Base-by-base conservation (phyloP, 2,329 filamentous ascomycete species). In the Ophiostoma sp. region DNA sequence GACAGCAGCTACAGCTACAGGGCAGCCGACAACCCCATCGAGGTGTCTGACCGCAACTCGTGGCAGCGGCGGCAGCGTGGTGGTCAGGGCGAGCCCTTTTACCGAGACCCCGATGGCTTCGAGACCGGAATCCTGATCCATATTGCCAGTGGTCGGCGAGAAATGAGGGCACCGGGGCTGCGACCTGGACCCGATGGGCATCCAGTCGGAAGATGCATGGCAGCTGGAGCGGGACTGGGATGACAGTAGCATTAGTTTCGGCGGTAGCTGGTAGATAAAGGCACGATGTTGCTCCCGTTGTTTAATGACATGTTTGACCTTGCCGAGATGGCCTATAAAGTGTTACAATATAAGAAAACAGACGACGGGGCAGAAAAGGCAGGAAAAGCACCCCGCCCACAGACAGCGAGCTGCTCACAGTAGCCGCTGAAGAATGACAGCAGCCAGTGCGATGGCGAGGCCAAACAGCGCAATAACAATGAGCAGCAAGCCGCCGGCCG, bases 91-190 rank as follows among this genome's bases (percentile, higher is more conserved):
- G 49, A 55, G 49, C 49, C 49, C 7, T 36, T 55, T 18, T 55
- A 55, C 18, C 49, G 18, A 7, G 49, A 55, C 49, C 49, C 49
- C 8, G 18, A 55, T 27, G 49, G 49, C 8, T 55, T 55, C 11
- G 49, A 55, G 49, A 27, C 49, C 7, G 18, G 49, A 4, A 36
- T 55, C 12, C 49, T 27, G 3, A 36, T 55, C 49, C 49, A 55
- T 7, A 55, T 55, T 18, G 49, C 49, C n/a, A 27, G 49, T 27
- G 49, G 49, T 8, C 49, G 49, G 18, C 6, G 49, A 55, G 49
- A 55, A 55, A 55, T 55, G 49, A n/a, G 49, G 49, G n/a, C 49
- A 55, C n/a, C 7, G n/a, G 7, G 49, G 49, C 49, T 27, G 49
- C 11, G 49, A 52, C 27, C 49, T 52, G 6, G 49, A 27, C n/a